Percentiles rank a stretch among this genome's conserved stretches.
Evolutionary conservation across 441 rosid genomes (phyloP).

Genomic region (Pelargonium cotyledonis): DNA sequence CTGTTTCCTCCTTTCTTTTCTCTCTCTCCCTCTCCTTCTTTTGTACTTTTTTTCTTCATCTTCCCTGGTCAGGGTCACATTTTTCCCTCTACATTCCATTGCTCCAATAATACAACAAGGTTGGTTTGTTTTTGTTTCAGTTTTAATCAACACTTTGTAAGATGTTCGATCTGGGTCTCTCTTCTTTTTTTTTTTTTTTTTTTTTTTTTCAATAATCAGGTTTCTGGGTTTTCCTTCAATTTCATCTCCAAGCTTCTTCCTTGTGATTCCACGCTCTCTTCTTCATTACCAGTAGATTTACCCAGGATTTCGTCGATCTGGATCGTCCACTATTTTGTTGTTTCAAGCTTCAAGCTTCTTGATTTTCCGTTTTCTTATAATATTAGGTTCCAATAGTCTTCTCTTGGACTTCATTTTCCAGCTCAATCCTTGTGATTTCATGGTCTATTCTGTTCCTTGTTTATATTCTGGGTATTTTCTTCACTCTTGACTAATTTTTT

Average conservation of each 20-base stretch:
- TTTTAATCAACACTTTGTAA: too few relatives aligned
- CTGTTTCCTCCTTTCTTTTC: constrained; percentile 2
- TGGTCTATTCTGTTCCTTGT: not conserved
- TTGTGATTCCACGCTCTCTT: not conserved
- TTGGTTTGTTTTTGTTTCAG: not conserved
- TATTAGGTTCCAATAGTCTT: not conserved
- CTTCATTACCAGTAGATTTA: not conserved
- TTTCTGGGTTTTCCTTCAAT: constrained; percentile 4
- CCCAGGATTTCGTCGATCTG: not conserved
- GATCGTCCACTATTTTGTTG: not conserved
- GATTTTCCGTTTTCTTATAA: not conserved
- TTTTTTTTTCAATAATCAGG: not conserved
- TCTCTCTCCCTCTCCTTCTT: not conserved
- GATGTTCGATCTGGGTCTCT: not conserved
- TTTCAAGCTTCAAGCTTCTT: not conserved
- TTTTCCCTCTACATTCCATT: constrained; percentile 7
- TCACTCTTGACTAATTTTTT: not conserved
- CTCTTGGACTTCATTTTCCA: not conserved
- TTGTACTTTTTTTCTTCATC: constrained; percentile 15
- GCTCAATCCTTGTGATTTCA: not conserved
- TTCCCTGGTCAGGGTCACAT: constrained; percentile 19
- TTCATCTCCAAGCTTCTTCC: not conserved
- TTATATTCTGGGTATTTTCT: not conserved
- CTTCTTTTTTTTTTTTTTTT: not conserved
- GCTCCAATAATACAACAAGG: constrained; percentile 4